phyloP scores from a whole-genome alignment of 2,329 filamentous ascomycete genomes.

The Thielaviopsis populi region DNA sequence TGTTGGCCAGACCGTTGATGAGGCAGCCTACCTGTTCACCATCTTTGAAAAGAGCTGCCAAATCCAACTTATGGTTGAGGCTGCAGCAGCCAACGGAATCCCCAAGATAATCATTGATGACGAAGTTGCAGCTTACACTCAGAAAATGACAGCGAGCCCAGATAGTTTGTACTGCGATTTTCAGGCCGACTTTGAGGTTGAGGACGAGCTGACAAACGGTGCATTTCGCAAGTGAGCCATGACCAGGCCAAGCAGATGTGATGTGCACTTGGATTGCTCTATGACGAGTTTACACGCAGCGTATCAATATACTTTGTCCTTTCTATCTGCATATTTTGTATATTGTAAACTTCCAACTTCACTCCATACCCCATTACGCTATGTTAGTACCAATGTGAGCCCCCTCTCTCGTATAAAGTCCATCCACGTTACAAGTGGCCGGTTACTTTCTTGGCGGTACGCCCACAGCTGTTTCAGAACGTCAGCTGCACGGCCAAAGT shows the following conservation, averaged over 20 bases:
- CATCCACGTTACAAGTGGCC: slow-evolving; percentile 10
- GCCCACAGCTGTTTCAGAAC: slow-evolving; percentile 7
- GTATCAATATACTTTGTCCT: background rate
- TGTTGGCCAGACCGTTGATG: slow-evolving; percentile 52
- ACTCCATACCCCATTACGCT: too few species aligned
- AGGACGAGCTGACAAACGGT: slow-evolving; percentile 16
- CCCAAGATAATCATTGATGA: slow-evolving; percentile 27
- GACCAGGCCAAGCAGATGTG: too few species aligned
- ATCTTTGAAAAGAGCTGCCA: slow-evolving; percentile 52
- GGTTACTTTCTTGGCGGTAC: background rate
- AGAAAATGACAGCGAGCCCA: slow-evolving; percentile 19
- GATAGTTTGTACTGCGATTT: slow-evolving; percentile 19
- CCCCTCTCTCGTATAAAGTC: slow-evolving; percentile 5
- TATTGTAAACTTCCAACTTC: background rate
- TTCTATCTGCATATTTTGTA: too few species aligned
- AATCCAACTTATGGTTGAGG: slow-evolving; percentile 51
- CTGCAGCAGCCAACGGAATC: slow-evolving; percentile 30
- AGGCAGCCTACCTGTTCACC: slow-evolving; percentile 54
- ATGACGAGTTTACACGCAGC: background rate
- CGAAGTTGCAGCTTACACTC: slow-evolving; percentile 28
- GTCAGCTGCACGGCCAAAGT: slow-evolving; percentile 5
- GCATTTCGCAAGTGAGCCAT: slow-evolving; percentile 16
- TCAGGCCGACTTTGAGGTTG: slow-evolving; percentile 18
- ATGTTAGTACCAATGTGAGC: slow-evolving; percentile 6
- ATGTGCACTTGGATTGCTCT: background rate